phyloP scores from a whole-genome alignment of 768 basidiomycete genomes.

The Cyathus striatus region DNA sequence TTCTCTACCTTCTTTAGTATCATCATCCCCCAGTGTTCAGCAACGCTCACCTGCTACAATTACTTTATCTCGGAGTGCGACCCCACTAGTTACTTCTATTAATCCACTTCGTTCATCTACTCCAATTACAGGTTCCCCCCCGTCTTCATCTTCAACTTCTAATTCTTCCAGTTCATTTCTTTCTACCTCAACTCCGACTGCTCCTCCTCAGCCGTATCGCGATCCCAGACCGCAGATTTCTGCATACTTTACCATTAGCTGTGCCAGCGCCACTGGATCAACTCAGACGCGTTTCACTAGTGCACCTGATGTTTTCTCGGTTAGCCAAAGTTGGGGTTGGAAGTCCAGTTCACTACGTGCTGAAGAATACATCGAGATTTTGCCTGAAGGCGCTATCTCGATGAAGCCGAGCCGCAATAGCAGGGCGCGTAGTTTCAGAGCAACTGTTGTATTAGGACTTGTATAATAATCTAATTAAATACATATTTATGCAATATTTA shows the following conservation, averaged over 20 bases:
- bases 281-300: constrained; percentile 82
- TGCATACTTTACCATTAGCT: constrained; percentile 82
- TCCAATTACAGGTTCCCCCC: not conserved
- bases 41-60: constrained; percentile 44
- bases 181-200: constrained; percentile 7
- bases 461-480: no score
- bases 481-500: no score
- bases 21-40: constrained; percentile 20
- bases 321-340: constrained; percentile 94
- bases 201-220: constrained; percentile 67
- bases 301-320: constrained; percentile 78
- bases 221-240: constrained; percentile 68
- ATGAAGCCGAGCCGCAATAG: constrained; percentile 14
- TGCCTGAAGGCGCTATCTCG: constrained; percentile 21
- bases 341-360: constrained; percentile 52
- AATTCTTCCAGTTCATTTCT: constrained; percentile 6
- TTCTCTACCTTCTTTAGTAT: constrained; percentile 21
- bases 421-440: constrained; percentile 65
- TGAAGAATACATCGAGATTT: constrained; percentile 45
- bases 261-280: constrained; percentile 76
- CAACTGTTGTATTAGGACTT: constrained; percentile 74
- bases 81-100: constrained; percentile 18
- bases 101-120: constrained; percentile 8
- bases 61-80: constrained; percentile 38
- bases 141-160: constrained; percentile 12